These are phyloP conservation scores for Debaryomycetaceae sp. DNA, from an alignment of 1,139 yeast genomes.

Conservation along the genomic window DNA sequence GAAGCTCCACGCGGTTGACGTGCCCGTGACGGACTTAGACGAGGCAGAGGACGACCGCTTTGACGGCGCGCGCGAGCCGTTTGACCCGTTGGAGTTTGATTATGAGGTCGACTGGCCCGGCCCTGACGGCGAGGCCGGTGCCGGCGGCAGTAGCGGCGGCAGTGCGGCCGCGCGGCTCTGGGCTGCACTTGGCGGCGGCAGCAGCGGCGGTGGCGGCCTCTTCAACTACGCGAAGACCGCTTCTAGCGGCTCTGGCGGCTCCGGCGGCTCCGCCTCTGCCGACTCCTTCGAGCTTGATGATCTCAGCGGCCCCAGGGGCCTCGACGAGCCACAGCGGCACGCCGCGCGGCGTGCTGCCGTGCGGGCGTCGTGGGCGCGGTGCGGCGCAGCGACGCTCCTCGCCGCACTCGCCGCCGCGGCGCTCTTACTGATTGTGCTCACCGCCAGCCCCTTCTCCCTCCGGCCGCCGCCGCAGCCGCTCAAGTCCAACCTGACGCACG, in stretches of 20 bases:
- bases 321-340: too few species aligned
- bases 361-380: too few species aligned
- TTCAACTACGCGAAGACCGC: slow-evolving; percentile 8
- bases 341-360: too few species aligned
- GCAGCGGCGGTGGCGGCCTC: neutral
- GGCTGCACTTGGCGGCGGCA: too few species aligned
- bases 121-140: neutral
- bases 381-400: too few species aligned
- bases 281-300: too few species aligned
- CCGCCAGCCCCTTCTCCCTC: slow-evolving; percentile 1
- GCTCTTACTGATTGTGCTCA: neutral
- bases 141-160: neutral
- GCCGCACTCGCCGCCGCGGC: too few species aligned
- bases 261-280: too few species aligned
- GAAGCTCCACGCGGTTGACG: slow-evolving; percentile 41
- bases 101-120: slow-evolving; percentile 13
- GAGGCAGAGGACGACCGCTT: slow-evolving; percentile 46
- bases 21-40: slow-evolving; percentile 58
- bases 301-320: too few species aligned
- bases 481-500: slow-evolving; percentile 69
- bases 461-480: too few species aligned
- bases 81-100: slow-evolving; percentile 20
- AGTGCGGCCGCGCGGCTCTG: too few species aligned
- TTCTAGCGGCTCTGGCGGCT: slow-evolving; percentile 7
- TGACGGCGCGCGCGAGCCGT: slow-evolving; percentile 15